Evolutionary conservation across 2,329 filamentous ascomycete species (phyloP).

Genomic region (Botrytis galanthina): DNA sequence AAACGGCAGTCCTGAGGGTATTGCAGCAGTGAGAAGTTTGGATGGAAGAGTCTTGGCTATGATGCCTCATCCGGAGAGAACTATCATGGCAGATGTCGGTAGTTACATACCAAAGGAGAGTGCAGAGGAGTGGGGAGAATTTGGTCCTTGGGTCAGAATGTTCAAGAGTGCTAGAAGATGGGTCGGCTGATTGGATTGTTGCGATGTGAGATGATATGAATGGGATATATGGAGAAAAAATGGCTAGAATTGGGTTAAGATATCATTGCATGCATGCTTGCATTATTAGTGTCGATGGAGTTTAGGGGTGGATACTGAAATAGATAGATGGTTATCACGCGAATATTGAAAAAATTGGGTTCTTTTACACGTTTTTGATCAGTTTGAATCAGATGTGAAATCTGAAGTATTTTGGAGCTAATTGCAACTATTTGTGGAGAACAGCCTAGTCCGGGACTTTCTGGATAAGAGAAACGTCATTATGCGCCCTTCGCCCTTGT

Average conservation of each 20-base stretch:
- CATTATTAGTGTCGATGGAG: conserved; percentile 1
- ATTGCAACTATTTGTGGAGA: not conserved
- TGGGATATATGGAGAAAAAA: conserved; percentile 1
- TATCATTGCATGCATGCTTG: conserved; percentile 6
- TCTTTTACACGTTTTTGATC: not conserved
- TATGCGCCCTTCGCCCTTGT: not conserved
- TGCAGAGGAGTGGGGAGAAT: conserved; percentile 63
- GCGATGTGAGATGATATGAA: not conserved
- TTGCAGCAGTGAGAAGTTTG: conserved; percentile 63
- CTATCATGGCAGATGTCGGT: conserved; percentile 63
- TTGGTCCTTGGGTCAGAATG: conserved; percentile 67
- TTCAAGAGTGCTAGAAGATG: conserved; percentile 72
- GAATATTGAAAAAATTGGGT: not conserved
- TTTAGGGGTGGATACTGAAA: not conserved
- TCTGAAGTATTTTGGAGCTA: not conserved
- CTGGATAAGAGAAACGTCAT: not conserved
- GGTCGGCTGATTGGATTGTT: conserved; percentile 44
- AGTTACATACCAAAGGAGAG: conserved; percentile 60
- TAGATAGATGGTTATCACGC: not conserved
- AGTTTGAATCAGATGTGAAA: not conserved
- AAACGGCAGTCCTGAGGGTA: conserved; percentile 67
- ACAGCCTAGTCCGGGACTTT: not conserved
- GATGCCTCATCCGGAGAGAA: conserved; percentile 75
- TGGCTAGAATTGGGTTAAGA: conserved; percentile 7
- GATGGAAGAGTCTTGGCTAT: conserved; percentile 68